phyloP scores from a whole-genome alignment of 331 rosid species.

The Stylosanthes scabra region DNA sequence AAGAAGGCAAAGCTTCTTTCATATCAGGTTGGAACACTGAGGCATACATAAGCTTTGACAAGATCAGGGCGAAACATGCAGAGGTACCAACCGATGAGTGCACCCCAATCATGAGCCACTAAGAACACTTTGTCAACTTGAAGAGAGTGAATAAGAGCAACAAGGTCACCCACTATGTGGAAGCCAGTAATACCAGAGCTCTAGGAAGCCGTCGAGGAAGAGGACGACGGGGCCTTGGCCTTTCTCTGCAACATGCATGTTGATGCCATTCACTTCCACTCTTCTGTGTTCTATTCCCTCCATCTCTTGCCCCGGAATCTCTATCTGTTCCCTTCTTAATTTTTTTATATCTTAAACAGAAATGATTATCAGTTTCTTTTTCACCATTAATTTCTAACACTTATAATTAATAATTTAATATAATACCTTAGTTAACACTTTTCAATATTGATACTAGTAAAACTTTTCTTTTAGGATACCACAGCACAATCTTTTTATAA shows the following conservation, averaged over 20 bases:
- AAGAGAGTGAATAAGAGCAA: constrained; percentile 41
- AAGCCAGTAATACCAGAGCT: constrained; percentile 49
- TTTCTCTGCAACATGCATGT: constrained; percentile 53
- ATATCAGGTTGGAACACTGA: constrained; percentile 26
- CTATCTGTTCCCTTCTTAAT: too few relatives aligned
- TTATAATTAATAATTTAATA: too few relatives aligned
- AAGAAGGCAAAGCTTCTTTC: constrained; percentile 40
- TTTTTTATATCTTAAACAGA: too few relatives aligned
- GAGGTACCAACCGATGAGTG: constrained; percentile 39
- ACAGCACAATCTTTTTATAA: too few relatives aligned
- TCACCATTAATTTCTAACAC: too few relatives aligned
- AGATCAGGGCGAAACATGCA: constrained; percentile 47
- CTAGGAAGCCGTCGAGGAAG: constrained; percentile 63
- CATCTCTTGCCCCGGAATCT: constrained; percentile 21
- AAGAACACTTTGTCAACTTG: constrained; percentile 40
- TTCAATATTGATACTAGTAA: too few relatives aligned
- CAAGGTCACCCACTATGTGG: constrained; percentile 49
- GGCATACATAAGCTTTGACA: constrained; percentile 49
- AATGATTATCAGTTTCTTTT: too few relatives aligned
- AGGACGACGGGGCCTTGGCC: constrained; percentile 47
- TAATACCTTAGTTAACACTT: too few relatives aligned
- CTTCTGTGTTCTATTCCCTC: constrained; percentile 44
- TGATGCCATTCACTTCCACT: constrained; percentile 51
- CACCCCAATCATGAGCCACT: constrained; percentile 57
- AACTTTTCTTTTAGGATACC: too few relatives aligned